Evolutionary conservation across 768 basidiomycete species (phyloP).

Genomic region (Boletus rufocinnamomeus): DNA sequence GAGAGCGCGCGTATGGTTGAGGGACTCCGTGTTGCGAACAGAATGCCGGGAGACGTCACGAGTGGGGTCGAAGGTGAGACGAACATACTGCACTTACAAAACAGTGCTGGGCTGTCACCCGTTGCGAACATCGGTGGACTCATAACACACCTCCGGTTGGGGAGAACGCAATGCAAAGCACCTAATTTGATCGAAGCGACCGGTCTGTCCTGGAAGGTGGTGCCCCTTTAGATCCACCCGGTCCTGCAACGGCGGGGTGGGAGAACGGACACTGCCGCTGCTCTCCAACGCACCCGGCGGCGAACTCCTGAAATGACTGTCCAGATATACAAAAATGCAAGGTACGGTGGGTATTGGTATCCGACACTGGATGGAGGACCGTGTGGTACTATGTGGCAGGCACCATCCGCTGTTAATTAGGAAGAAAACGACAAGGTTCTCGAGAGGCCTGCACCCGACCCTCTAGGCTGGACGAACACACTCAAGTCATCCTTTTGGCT

Average conservation of each 20-base stretch:
- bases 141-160: not conserved
- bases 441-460: conserved; percentile 9
- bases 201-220: conserved; percentile 5
- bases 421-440: not conserved
- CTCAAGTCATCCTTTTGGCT: conserved; percentile 47
- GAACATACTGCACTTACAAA: conserved; percentile 6
- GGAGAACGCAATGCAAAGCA: not conserved
- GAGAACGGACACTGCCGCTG: conserved; percentile 29
- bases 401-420: not conserved
- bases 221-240: conserved; percentile 18
- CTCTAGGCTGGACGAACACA: conserved; percentile 43
- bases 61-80: conserved; percentile 37
- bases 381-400: not conserved
- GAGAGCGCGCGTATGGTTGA: conserved; percentile 43
- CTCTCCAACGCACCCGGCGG: conserved; percentile 20
- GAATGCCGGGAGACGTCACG: conserved; percentile 46
- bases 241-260: conserved; percentile 30
- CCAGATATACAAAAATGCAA: conserved; percentile 12
- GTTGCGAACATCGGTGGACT: not conserved
- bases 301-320: conserved; percentile 6
- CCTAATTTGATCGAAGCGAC: not conserved
- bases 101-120: not conserved
- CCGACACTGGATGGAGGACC: conserved; percentile 4
- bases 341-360: conserved; percentile 18
- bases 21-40: conserved; percentile 49